Conservation (phyloP, 2,329 filamentous ascomycete species). For the Hypomyces perniciosus region DNA sequence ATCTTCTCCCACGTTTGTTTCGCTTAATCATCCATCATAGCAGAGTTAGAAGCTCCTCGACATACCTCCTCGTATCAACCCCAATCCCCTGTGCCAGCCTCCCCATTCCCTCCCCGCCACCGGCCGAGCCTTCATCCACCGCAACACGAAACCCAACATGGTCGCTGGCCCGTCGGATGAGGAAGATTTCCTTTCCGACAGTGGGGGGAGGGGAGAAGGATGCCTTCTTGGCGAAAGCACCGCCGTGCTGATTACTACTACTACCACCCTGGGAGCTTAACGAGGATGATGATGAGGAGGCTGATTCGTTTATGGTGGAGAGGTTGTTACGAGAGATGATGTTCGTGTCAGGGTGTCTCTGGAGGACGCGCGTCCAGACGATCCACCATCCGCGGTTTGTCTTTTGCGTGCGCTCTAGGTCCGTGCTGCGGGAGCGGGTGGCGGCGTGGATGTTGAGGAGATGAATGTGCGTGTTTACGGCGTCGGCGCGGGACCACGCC, state of each 20-base stretch:
- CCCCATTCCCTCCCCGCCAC: slow-evolving; percentile 51
- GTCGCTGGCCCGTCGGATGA: slow-evolving; percentile 56
- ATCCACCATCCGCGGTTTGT: slow-evolving; percentile 65
- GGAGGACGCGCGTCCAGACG: slow-evolving; percentile 56
- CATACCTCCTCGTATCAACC: slow-evolving; percentile 68
- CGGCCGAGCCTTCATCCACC: slow-evolving; percentile 30
- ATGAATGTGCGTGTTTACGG: slow-evolving; percentile 59
- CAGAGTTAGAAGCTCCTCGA: slow-evolving; percentile 65
- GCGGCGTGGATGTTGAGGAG: slow-evolving; percentile 49
- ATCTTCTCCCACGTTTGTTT: background rate
- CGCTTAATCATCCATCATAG: slow-evolving; percentile 17
- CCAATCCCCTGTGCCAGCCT: slow-evolving; percentile 67
- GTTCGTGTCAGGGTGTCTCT: slow-evolving; percentile 23
- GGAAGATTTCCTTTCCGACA: slow-evolving; percentile 53
- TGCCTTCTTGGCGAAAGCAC: background rate
- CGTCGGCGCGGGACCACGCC: slow-evolving; percentile 55
- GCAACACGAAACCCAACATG: slow-evolving; percentile 36
- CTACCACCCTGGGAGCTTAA: slow-evolving; percentile 10
- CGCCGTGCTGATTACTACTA: background rate
- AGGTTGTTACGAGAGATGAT: slow-evolving; percentile 15
- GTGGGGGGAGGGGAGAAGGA: slow-evolving; percentile 1
- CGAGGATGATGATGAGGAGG: slow-evolving; percentile 9
- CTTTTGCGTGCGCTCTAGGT: slow-evolving; percentile 58
- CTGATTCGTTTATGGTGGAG: slow-evolving; percentile 22
- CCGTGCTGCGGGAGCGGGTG: slow-evolving; percentile 38